phyloP scores from a whole-genome alignment of 2,329 filamentous ascomycete genomes.

The Microsporum canis region DNA sequence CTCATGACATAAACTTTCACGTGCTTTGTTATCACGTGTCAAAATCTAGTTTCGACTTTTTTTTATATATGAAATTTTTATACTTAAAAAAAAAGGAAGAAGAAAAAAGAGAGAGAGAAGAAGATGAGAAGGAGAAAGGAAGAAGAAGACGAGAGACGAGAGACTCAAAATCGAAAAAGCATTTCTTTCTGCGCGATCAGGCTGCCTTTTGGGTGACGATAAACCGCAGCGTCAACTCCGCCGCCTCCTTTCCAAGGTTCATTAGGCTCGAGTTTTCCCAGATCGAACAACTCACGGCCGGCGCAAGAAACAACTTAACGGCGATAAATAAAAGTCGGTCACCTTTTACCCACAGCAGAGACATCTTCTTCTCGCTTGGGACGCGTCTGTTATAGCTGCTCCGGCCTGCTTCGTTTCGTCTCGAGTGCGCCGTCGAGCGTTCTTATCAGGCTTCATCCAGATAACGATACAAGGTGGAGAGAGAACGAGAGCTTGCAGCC shows the following conservation, averaged over 20 bases:
- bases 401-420: neutral
- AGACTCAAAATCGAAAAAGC: neutral
- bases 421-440: neutral
- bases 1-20: neutral
- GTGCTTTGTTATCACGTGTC: neutral
- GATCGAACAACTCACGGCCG: neutral
- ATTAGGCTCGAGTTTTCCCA: neutral
- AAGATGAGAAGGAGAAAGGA: neutral
- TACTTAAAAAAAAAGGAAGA: neutral
- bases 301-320: neutral
- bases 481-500: neutral
- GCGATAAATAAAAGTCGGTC: neutral
- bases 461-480: neutral
- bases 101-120: neutral
- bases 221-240: neutral
- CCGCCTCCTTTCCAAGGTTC: conserved; percentile 4
- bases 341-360: neutral
- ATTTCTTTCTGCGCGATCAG: neutral
- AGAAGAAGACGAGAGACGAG: neutral
- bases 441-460: neutral
- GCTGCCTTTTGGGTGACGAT: neutral
- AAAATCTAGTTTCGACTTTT: neutral
- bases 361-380: neutral
- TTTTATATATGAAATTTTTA: neutral
- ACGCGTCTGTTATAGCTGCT: neutral